Evolutionary conservation across 192 early-diverging fungal species (phyloP), one percentile per base, ranked within the genome.

Genomic region (Diversispora epigaea): DNA sequence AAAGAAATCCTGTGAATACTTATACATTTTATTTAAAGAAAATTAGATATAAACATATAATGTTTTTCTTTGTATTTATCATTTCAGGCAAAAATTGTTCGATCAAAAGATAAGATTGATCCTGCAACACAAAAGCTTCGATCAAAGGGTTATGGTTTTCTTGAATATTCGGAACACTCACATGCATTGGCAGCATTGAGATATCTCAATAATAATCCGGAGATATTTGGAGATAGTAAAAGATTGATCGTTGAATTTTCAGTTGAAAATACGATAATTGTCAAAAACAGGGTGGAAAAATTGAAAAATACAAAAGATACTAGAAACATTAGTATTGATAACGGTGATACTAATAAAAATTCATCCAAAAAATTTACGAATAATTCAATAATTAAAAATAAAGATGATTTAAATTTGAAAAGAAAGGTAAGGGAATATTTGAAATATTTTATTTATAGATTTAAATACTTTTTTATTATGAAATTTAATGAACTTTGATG

Each of bases 101-200:
- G 71, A 45, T 69, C 68, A 14, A 69, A 69, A 52, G 93, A 93
- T 73, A 87, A 93, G 52, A 83, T 95, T 21, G 97, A 98, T 79
- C 79, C 84, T 3, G 79, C 71, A 9, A 91, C 92, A 1, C 87
- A 91, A 47, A 81, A 89, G 75, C 76, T 82, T 15, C 86, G 90
- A 41, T 91, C 89, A 71, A 93, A 93, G 80, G 95, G 97, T 55
- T 97, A 92, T 73, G 96, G 93, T 44, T 98, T 98, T 85, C 82
- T 98, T 79, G 97, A 98, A 82, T 97, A 93, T 76, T 84, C 75
- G 32, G 84, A 84, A 9, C 95, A 98, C 77, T 86, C 94, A 0
- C 94, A 97, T 76, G 97, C 97, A 11, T 84, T 98, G 65, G 95
- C 95, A 10, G 94, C 94, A 73, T 82, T 98, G 74, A 86, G 97